Conservation (phyloP, 495 filamentous ascomycete species). For the Penicillium taxi region DNA sequence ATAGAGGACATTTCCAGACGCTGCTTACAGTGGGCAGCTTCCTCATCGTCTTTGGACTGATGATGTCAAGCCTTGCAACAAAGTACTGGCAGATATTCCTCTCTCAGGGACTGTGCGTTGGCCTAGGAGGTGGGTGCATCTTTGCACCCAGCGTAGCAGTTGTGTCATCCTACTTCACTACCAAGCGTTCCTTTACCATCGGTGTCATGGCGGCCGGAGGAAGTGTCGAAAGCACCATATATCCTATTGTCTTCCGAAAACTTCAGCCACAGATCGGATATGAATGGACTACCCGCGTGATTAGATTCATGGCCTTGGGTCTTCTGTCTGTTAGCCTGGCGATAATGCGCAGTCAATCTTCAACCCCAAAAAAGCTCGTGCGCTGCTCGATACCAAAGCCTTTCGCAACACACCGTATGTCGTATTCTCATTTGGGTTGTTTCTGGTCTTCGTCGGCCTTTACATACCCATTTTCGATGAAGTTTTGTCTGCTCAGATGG, state of each 20-base stretch:
- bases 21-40: slow-evolving; percentile 25
- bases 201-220: slow-evolving; percentile 40
- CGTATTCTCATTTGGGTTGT: slow-evolving; percentile 20
- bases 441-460: slow-evolving; percentile 29
- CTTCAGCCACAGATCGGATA: slow-evolving; percentile 44
- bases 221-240: slow-evolving; percentile 33
- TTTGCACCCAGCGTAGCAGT: slow-evolving; percentile 38
- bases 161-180: slow-evolving; percentile 37
- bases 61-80: slow-evolving; percentile 39
- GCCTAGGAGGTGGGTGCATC: slow-evolving; percentile 31
- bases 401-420: slow-evolving; percentile 30
- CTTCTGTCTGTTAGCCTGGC: slow-evolving; percentile 32
- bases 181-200: slow-evolving; percentile 34
- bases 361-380: slow-evolving; percentile 8
- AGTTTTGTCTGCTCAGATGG: slow-evolving; percentile 2
- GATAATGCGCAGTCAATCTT: slow-evolving; percentile 22
- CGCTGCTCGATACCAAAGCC: slow-evolving; percentile 27
- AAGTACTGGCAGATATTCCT: slow-evolving; percentile 35
- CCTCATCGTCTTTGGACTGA: slow-evolving; percentile 38
- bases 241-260: slow-evolving; percentile 45
- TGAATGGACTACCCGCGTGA: slow-evolving; percentile 45
- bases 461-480: slow-evolving; percentile 35
- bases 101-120: slow-evolving; percentile 34
- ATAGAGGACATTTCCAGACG: slow-evolving; percentile 33
- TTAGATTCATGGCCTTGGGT: slow-evolving; percentile 44